Conservation (phyloP, 1,139 yeast genomes). For the Zhuliangozyma blackwelliae region DNA sequence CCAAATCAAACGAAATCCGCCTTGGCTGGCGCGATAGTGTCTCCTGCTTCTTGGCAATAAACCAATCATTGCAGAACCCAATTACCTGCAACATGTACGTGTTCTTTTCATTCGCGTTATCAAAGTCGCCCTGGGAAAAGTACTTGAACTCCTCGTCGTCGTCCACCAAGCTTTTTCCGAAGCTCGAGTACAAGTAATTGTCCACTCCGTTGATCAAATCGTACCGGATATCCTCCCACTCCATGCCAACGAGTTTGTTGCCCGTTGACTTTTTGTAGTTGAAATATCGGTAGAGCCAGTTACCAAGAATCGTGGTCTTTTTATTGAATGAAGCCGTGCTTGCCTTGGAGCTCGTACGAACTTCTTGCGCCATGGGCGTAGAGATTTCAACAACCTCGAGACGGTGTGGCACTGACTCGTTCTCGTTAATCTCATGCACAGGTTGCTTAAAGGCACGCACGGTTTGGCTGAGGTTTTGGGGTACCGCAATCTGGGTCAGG, state of each 20-base stretch:
- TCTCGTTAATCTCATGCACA: conserved; percentile 1
- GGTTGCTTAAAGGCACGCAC: conserved; percentile 10
- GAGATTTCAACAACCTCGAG: conserved; percentile 22
- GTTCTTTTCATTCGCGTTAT: conserved; percentile 29
- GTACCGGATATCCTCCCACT: conserved; percentile 44
- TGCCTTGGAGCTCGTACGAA: conserved; percentile 26
- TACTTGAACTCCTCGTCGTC: conserved; percentile 13
- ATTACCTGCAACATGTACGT: conserved; percentile 25
- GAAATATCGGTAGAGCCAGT: conserved; percentile 36
- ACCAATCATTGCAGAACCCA: conserved; percentile 25
- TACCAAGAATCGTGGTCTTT: conserved; percentile 24
- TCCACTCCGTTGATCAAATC: conserved; percentile 40
- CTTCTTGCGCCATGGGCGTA: conserved; percentile 27
- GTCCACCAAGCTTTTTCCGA: conserved; percentile 22
- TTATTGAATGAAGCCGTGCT: conserved; percentile 27
- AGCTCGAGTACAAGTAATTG: conserved; percentile 27
- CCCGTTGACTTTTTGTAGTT: conserved; percentile 37
- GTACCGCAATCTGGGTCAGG: conserved; percentile 11
- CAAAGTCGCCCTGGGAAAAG: conserved; percentile 34
- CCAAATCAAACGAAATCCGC: conserved; percentile 24
- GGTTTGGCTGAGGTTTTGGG: conserved; percentile 16
- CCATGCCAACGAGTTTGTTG: conserved; percentile 38
- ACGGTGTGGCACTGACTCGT: conserved; percentile 19
- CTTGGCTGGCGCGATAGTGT: conserved; percentile 1
- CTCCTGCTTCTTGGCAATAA: conserved; percentile 9